A percentile compares a stretch with the other conserved stretches of the same genome.
Conservation (phyloP, 2,329 filamentous ascomycete species). For the Hymenoscyphus linearis region DNA sequence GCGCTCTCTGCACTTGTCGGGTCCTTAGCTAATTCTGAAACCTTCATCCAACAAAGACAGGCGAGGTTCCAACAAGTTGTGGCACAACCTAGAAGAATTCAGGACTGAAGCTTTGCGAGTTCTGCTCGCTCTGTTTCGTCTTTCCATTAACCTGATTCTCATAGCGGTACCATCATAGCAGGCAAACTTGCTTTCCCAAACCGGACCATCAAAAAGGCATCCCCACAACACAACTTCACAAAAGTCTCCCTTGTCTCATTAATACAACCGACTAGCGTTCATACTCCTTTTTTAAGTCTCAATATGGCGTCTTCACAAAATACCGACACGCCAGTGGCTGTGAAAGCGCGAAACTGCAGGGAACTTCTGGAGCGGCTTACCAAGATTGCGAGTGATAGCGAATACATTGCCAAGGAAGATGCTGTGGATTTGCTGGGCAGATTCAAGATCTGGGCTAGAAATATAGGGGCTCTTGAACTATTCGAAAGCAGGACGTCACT, state of each 20-base stretch:
- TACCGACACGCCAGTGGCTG: constrained; percentile 1
- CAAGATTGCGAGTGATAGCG: neutral
- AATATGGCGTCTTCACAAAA: neutral
- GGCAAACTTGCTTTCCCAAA: too few relatives aligned
- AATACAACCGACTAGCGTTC: neutral
- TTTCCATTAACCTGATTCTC: neutral
- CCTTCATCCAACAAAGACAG: too few relatives aligned
- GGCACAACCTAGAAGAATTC: too few relatives aligned
- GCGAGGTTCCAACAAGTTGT: too few relatives aligned
- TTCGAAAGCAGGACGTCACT: neutral
- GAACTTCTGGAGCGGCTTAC: neutral
- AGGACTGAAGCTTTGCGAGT: too few relatives aligned
- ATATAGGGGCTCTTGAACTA: neutral
- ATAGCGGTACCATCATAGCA: too few relatives aligned
- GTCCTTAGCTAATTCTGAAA: too few relatives aligned
- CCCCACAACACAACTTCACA: too few relatives aligned
- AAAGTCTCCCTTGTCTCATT: too few relatives aligned
- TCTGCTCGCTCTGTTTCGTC: too few relatives aligned
- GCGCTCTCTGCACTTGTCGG: too few relatives aligned
- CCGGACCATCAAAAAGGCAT: too few relatives aligned
- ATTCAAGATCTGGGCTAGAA: constrained; percentile 4
- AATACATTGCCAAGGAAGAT: neutral
- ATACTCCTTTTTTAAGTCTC: neutral
- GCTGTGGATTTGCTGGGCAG: neutral
- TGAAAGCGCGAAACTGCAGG: constrained; percentile 6